These are phyloP conservation scores for Dryas octopetala DNA, from an alignment of 306 rosid genomes.

Conservation along the genomic window DNA sequence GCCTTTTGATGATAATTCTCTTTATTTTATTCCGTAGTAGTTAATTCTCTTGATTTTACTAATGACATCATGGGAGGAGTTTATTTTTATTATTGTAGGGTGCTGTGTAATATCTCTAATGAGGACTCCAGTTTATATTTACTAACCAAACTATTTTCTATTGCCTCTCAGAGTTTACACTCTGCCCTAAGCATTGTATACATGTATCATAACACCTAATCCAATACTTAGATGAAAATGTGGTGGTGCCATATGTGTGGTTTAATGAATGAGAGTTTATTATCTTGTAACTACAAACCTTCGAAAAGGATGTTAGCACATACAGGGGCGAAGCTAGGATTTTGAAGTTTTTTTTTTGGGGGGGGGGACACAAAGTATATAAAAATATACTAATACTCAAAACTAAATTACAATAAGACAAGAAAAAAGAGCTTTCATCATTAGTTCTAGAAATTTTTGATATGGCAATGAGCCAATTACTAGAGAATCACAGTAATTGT, in stretches of 20 bases:
- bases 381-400: too few species aligned
- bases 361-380: too few species aligned
- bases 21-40: neutral
- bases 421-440: too few species aligned
- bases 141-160: neutral
- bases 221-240: neutral
- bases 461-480: too few species aligned
- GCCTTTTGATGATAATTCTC: neutral
- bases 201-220: neutral
- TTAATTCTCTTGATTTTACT: neutral
- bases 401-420: too few species aligned
- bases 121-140: neutral
- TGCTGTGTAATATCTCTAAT: neutral
- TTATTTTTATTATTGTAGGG: neutral
- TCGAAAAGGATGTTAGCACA: neutral
- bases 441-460: too few species aligned
- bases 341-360: too few species aligned
- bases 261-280: neutral
- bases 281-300: neutral
- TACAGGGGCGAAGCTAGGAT: too few species aligned
- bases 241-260: neutral
- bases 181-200: neutral
- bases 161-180: neutral
- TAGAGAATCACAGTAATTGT: too few species aligned
- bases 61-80: neutral